These are phyloP conservation scores for Micractinium conductrix DNA, from an alignment of 139 green algal genomes.

Conservation along the genomic window DNA sequence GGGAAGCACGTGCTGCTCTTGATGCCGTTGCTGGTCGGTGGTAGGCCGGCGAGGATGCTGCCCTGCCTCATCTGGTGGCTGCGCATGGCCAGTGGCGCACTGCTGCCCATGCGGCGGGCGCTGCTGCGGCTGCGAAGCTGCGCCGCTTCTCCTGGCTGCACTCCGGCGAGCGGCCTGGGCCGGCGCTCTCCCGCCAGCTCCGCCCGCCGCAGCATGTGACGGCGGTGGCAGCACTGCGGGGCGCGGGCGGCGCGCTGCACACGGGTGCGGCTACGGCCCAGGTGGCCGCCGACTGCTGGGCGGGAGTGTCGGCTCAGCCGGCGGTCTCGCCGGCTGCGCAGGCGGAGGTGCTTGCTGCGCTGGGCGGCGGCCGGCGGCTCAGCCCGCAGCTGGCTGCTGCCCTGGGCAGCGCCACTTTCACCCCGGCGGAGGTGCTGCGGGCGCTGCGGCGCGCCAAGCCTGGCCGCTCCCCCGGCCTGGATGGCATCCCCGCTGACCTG, in stretches of 20 bases:
- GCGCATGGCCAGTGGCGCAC: not conserved
- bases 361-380: not conserved
- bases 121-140: not conserved
- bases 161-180: not conserved
- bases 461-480: no score
- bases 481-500: no score
- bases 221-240: not conserved
- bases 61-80: not conserved
- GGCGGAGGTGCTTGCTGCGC: not conserved
- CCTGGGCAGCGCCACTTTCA: not conserved
- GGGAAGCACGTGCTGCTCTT: not conserved
- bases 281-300: not conserved
- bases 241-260: not conserved
- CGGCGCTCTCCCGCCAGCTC: no score
- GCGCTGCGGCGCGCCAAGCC: no score
- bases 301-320: not conserved
- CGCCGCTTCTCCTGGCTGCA: not conserved
- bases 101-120: not conserved
- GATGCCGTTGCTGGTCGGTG: not conserved
- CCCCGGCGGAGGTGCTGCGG: no score
- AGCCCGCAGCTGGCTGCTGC: not conserved
- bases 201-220: not conserved
- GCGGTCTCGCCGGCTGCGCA: not conserved
- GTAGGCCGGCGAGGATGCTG: not conserved
- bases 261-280: not conserved